These are phyloP conservation scores for Leccinum boreale DNA, from an alignment of 768 basidiomycete genomes.

Conservation along the genomic window DNA sequence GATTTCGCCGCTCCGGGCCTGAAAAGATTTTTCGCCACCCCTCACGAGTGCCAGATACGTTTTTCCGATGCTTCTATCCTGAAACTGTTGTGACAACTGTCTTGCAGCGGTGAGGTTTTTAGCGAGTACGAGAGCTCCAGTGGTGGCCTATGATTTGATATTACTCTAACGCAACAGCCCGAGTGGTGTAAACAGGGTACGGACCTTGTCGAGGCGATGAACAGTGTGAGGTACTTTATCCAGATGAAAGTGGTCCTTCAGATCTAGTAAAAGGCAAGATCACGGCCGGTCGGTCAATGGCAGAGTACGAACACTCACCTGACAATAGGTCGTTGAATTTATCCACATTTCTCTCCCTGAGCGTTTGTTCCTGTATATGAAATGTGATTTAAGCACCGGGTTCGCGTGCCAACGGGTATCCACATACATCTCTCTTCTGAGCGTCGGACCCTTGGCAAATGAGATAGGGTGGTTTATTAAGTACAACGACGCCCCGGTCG, in stretches of 20 bases:
- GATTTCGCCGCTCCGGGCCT: constrained; percentile 39
- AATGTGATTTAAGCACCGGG: not conserved
- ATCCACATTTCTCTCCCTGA: constrained; percentile 24
- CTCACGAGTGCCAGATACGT: constrained; percentile 64
- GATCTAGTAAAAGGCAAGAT: constrained; percentile 18
- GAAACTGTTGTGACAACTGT: constrained; percentile 56
- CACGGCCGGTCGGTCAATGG: not conserved
- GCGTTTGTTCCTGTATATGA: constrained; percentile 15
- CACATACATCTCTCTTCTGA: constrained; percentile 22
- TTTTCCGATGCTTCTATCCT: constrained; percentile 45
- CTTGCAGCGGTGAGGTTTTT: constrained; percentile 41
- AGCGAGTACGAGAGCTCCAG: constrained; percentile 59
- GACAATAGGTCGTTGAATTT: constrained; percentile 37
- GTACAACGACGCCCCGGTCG: constrained; percentile 50
- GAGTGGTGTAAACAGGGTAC: not conserved
- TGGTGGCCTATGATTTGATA: constrained; percentile 45
- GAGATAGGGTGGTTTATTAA: constrained; percentile 61
- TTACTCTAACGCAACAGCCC: not conserved
- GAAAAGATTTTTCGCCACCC: constrained; percentile 47
- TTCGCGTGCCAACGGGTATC: not conserved
- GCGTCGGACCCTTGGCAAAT: constrained; percentile 45
- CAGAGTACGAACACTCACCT: constrained; percentile 24
- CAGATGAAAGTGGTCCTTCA: constrained; percentile 31
- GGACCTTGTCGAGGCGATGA: constrained; percentile 67
- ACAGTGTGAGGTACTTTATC: constrained; percentile 44